Percentiles rank a stretch among this genome's conserved stretches.
Conservation (phyloP, 148 eudicot species). For the Diospyros kaki region DNA sequence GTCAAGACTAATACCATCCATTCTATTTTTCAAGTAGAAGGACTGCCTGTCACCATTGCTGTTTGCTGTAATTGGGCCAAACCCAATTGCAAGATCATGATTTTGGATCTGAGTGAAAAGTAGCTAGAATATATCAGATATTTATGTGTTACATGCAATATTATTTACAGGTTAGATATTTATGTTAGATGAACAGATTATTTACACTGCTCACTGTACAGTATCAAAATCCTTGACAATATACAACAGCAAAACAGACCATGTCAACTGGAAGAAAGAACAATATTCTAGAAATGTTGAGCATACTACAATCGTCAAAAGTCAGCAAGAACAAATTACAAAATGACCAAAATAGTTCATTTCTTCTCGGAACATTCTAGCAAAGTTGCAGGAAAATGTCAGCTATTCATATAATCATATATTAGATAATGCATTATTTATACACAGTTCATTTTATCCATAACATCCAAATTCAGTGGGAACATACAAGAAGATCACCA, state of each 20-base stretch:
- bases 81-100: slow-evolving; percentile 36
- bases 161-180: no score
- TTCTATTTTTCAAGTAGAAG: slow-evolving; percentile 24
- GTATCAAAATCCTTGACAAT: no score
- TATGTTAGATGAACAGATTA: no score
- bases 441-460: not conserved
- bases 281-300: no score
- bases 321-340: no score
- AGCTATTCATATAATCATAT: not conserved
- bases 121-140: slow-evolving; percentile 1
- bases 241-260: no score
- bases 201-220: no score
- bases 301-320: no score
- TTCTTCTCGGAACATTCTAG: no score
- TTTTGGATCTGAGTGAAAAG: slow-evolving; percentile 39
- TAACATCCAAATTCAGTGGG: not conserved
- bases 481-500: not conserved
- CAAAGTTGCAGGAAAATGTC: not conserved
- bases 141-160: not conserved
- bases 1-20: slow-evolving; percentile 31
- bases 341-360: no score
- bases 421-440: not conserved
- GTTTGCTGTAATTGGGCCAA: slow-evolving; percentile 26
- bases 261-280: no score
- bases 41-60: slow-evolving; percentile 25